phyloP scores from a whole-genome alignment of 768 basidiomycete species.

The Zangia roseola region DNA sequence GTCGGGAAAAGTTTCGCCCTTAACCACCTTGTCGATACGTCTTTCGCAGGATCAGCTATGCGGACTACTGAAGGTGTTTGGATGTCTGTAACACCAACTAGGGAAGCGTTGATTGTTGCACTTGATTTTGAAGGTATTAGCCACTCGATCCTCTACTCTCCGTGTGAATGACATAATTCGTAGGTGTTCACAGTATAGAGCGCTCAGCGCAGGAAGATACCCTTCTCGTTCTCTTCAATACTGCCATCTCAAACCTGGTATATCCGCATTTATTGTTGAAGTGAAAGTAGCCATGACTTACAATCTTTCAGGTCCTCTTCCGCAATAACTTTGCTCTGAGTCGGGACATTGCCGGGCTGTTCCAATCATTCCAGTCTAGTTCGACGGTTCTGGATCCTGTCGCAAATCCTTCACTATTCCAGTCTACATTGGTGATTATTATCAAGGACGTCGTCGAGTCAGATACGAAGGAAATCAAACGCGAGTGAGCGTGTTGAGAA shows the following conservation, averaged over 20 bases:
- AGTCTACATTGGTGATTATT: slow-evolving; percentile 57
- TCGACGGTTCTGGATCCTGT: slow-evolving; percentile 56
- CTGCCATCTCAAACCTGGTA: slow-evolving; percentile 63
- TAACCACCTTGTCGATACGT: slow-evolving; percentile 61
- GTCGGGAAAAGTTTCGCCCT: slow-evolving; percentile 60
- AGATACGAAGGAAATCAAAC: slow-evolving; percentile 55
- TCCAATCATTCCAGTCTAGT: slow-evolving; percentile 60
- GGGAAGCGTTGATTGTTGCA: slow-evolving; percentile 52
- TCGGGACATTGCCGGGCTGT: slow-evolving; percentile 59
- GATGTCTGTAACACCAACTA: slow-evolving; percentile 64
- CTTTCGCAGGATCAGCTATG: slow-evolving; percentile 67
- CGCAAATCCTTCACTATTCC: slow-evolving; percentile 58
- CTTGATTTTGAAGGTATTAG: slow-evolving; percentile 60
- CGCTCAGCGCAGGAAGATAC: slow-evolving; percentile 64
- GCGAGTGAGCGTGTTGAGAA: slow-evolving; percentile 44
- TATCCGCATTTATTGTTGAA: slow-evolving; percentile 9
- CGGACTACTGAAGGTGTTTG: slow-evolving; percentile 64
- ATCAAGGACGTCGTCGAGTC: slow-evolving; percentile 70
- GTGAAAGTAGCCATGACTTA: background rate
- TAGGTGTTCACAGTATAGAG: slow-evolving; percentile 65
- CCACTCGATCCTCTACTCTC: no score
- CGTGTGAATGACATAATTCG: background rate
- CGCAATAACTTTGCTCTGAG: slow-evolving; percentile 65
- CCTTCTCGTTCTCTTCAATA: slow-evolving; percentile 62
- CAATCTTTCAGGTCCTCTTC: slow-evolving; percentile 49